Conservation (phyloP, 2,329 filamentous ascomycete genomes). For the Teratosphaeria nubilosa region DNA sequence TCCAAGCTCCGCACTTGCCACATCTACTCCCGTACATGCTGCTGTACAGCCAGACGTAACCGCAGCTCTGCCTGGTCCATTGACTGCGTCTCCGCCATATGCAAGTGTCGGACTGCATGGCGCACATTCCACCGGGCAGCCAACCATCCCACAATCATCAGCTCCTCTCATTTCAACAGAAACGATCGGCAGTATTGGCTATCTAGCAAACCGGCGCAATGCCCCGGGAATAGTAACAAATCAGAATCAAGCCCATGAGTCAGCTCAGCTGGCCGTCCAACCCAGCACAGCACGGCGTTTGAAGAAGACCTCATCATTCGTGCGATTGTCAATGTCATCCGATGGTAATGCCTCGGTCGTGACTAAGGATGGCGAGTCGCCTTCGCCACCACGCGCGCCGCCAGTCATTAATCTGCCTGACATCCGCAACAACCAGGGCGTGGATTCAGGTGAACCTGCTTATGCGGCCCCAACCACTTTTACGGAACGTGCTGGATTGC, state of each 20-base stretch:
- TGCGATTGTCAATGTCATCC: constrained; percentile 72
- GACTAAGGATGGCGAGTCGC: constrained; percentile 56
- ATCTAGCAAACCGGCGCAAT: constrained; percentile 37
- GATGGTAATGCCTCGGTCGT: constrained; percentile 87
- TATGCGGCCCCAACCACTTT: constrained; percentile 33
- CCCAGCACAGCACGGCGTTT: constrained; percentile 5
- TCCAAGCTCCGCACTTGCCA: not conserved
- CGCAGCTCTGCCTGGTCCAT: not conserved
- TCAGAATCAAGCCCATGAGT: not conserved
- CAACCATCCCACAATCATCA: not conserved
- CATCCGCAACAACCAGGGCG: constrained; percentile 15
- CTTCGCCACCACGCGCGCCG: constrained; percentile 49
- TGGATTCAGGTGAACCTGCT: not conserved
- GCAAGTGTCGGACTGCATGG: not conserved
- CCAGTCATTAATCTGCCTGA: constrained; percentile 10
- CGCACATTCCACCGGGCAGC: not conserved
- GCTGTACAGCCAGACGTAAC: not conserved
- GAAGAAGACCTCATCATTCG: constrained; percentile 37
- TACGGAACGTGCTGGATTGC: constrained; percentile 24
- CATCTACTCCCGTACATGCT: not conserved
- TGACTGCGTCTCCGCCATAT: not conserved
- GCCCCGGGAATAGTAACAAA: constrained; percentile 26
- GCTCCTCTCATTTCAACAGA: not conserved
- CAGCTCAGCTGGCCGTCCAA: not conserved
- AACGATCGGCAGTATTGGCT: constrained; percentile 10